These are phyloP conservation scores for Trichoderma asperellum DNA, from an alignment of 2,329 filamentous ascomycete species.

Conservation along the genomic window DNA sequence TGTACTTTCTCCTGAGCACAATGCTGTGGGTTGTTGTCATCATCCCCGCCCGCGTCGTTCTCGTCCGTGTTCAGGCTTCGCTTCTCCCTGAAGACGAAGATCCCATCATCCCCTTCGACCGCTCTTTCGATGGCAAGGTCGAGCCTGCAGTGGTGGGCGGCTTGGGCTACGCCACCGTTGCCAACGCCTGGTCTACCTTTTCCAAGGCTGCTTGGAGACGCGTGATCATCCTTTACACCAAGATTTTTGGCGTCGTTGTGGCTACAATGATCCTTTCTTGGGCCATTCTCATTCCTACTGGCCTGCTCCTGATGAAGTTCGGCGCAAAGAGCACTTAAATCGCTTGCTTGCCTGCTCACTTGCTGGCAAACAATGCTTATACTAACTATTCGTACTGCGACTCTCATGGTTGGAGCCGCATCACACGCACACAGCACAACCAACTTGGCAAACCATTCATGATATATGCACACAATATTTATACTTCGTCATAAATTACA, in stretches of 20 bases:
- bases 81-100: slow-evolving; percentile 81
- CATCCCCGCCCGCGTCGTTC: slow-evolving; percentile 75
- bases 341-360: not conserved
- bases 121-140: slow-evolving; percentile 77
- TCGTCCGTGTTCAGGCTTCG: slow-evolving; percentile 84
- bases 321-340: slow-evolving; percentile 12
- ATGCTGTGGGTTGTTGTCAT: slow-evolving; percentile 64
- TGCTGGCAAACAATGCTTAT: not conserved
- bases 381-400: not conserved
- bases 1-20: slow-evolving; percentile 52
- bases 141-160: slow-evolving; percentile 75
- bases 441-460: not conserved
- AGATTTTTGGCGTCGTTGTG: slow-evolving; percentile 64
- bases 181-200: slow-evolving; percentile 81
- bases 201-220: slow-evolving; percentile 72
- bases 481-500: not conserved
- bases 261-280: slow-evolving; percentile 51
- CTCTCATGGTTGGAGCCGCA: not conserved
- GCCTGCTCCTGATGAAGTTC: slow-evolving; percentile 46
- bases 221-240: slow-evolving; percentile 74
- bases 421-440: not conserved
- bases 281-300: slow-evolving; percentile 55
- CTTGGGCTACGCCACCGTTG: slow-evolving; percentile 69
- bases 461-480: not conserved
- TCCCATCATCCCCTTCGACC: slow-evolving; percentile 88